Base-by-base conservation (phyloP, 768 basidiomycete genomes). In the Termitomyces bulborhizus region DNA sequence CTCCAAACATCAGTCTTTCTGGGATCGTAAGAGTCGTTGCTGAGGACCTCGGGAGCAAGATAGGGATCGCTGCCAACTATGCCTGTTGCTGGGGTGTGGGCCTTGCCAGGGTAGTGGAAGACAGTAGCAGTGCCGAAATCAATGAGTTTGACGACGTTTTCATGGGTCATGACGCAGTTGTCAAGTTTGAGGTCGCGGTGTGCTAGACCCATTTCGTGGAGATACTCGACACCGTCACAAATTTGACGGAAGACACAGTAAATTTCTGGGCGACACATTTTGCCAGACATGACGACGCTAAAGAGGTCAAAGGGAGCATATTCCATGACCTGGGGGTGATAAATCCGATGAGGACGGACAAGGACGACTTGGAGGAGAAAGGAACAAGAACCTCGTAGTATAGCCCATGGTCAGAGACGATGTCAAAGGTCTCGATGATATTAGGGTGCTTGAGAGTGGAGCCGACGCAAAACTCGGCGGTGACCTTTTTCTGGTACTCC, bases 111-210 rank as follows among this genome's bases (percentile, higher is more conserved):
- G 66, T 98, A 99, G 63, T 97, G 93, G 74, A 99, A 99, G 57
- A 99, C 95, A 60, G 94, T 94, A n/a, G 97, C 97, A 5, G 97
- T 99, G 51, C 97, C 97, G 73, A 99, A 99, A 72, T 99, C 97
- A 73, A 99, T 99, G 61, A 99, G 82, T 70, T 99, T 99, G 76
- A 99, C 92, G 62, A 97, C 82, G 66, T 98, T 93, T 66, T 88
- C 80, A 3, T 76, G 76, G n/a, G 90, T 96, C 92, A 99, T 97
- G 75, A 99, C 97, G 71, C 97, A 98, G 70, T 99, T 99, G 76
- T 99, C 97, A 57, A 99, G 88, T 72, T 99, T 99, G 73, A 99
- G 84, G 71, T 99, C 97, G 44, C 97, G 91, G 67, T 99, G 97
- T 5, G 97, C 97, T 49, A 98, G 86, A 27, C 97, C 97, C 76